These are phyloP conservation scores for Capronia epimyces DNA, from an alignment of 2,329 filamentous ascomycete species.

Conservation along the genomic window DNA sequence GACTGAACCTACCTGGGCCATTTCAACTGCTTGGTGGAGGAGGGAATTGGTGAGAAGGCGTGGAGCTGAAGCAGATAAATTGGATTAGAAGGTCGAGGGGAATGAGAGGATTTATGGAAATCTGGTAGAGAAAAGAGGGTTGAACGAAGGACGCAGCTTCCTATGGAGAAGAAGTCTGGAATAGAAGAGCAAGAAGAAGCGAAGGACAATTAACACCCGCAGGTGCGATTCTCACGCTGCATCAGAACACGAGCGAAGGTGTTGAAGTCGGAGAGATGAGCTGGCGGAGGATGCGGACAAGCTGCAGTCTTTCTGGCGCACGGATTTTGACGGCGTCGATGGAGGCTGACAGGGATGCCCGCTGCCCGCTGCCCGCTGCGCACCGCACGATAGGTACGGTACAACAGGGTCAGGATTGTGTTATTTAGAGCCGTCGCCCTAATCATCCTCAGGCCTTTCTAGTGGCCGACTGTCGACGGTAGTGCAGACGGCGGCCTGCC, in stretches of 20 bases:
- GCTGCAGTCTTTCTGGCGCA: slow-evolving; percentile 11
- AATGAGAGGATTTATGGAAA: slow-evolving; percentile 13
- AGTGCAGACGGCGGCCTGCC: neutral
- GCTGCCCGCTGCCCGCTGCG: too few species aligned
- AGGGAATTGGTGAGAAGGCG: slow-evolving; percentile 4
- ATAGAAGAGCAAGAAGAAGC: slow-evolving; percentile 4
- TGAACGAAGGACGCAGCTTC: slow-evolving; percentile 18
- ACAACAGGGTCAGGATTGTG: neutral
- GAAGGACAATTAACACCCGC: slow-evolving; percentile 14
- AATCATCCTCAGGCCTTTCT: neutral
- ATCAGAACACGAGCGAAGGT: slow-evolving; percentile 8
- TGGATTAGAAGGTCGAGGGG: slow-evolving; percentile 2
- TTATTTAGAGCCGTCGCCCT: too few species aligned
- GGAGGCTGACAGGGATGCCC: neutral
- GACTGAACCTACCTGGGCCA: slow-evolving; percentile 21
- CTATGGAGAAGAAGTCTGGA: slow-evolving; percentile 2
- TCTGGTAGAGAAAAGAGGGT: neutral
- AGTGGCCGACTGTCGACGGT: neutral
- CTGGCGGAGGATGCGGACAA: slow-evolving; percentile 2
- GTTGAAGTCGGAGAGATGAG: slow-evolving; percentile 8
- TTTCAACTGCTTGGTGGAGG: slow-evolving; percentile 5
- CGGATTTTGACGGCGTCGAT: neutral
- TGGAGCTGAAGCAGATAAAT: slow-evolving; percentile 5
- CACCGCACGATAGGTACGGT: too few species aligned
- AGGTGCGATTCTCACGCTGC: slow-evolving; percentile 13